Evolutionary conservation across 495 filamentous ascomycete genomes (phyloP).

Genomic region (Penicillium verhagenii): DNA sequence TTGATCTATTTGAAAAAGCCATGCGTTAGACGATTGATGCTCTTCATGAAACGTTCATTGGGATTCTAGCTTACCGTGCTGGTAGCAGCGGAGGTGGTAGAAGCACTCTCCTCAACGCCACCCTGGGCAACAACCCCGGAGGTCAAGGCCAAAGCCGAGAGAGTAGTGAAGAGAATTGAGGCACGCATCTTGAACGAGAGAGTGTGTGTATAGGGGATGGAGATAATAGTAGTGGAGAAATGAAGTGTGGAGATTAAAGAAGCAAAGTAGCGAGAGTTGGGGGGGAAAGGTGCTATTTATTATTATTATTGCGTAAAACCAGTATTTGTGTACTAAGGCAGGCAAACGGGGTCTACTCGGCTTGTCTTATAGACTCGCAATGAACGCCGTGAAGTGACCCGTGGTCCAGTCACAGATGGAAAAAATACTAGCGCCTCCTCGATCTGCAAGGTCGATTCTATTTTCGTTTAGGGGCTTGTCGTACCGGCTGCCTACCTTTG

Average conservation of each 20-base stretch:
- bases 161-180: slow-evolving; percentile 38
- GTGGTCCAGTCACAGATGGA: slow-evolving; percentile 12
- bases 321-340: background rate
- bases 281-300: background rate
- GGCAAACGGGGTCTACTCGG: background rate
- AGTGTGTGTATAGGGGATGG: slow-evolving; percentile 2
- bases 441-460: slow-evolving; percentile 32
- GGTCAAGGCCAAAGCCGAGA: slow-evolving; percentile 38
- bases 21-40: background rate
- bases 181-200: slow-evolving; percentile 38
- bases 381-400: slow-evolving; percentile 2
- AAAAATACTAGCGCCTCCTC: slow-evolving; percentile 13
- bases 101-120: slow-evolving; percentile 3
- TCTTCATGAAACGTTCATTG: background rate
- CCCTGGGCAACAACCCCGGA: slow-evolving; percentile 26
- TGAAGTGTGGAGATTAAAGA: slow-evolving; percentile 1
- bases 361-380: slow-evolving; percentile 6
- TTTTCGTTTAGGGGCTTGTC: slow-evolving; percentile 26
- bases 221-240: background rate
- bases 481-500: slow-evolving; percentile 20
- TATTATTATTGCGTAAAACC: background rate
- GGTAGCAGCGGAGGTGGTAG: background rate
- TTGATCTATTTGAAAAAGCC: slow-evolving; percentile 22
- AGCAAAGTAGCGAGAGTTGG: background rate
- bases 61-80: slow-evolving; percentile 18